A percentile compares a stretch with the other conserved stretches of the same genome.
Conservation (phyloP, 495 filamentous ascomycete genomes). For the Penicillium waksmanii region DNA sequence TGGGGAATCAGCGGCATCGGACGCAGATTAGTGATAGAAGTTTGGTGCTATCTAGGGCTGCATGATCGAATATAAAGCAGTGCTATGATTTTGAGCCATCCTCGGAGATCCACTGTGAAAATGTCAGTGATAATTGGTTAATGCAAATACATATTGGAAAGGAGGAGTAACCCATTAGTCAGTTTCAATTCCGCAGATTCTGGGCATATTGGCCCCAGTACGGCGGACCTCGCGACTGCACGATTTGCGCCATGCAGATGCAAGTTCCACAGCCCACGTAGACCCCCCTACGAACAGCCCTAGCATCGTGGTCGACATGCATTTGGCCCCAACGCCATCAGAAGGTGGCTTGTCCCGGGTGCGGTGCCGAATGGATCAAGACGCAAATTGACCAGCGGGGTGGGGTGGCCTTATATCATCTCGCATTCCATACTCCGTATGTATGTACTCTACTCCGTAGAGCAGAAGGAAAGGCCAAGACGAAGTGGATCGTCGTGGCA, state of each 20-base stretch:
- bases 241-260: constrained; percentile 6
- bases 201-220: too few species aligned
- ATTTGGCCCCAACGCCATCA: not conserved
- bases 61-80: too few species aligned
- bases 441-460: too few species aligned
- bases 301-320: constrained; percentile 1
- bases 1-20: not conserved
- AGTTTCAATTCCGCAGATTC: too few species aligned
- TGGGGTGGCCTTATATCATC: constrained; percentile 1
- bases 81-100: too few species aligned
- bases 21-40: not conserved
- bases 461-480: not conserved
- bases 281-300: not conserved
- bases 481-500: not conserved
- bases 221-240: not conserved
- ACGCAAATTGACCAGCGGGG: not conserved
- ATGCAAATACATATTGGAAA: too few species aligned
- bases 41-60: not conserved
- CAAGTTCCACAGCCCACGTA: constrained; percentile 8
- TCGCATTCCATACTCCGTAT: not conserved
- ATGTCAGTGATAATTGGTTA: too few species aligned
- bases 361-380: not conserved
- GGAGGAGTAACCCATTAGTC: not conserved
- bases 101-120: too few species aligned
- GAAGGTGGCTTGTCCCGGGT: not conserved